phyloP scores from a whole-genome alignment of 148 eudicot genomes.

The Spergularia bocconei region DNA sequence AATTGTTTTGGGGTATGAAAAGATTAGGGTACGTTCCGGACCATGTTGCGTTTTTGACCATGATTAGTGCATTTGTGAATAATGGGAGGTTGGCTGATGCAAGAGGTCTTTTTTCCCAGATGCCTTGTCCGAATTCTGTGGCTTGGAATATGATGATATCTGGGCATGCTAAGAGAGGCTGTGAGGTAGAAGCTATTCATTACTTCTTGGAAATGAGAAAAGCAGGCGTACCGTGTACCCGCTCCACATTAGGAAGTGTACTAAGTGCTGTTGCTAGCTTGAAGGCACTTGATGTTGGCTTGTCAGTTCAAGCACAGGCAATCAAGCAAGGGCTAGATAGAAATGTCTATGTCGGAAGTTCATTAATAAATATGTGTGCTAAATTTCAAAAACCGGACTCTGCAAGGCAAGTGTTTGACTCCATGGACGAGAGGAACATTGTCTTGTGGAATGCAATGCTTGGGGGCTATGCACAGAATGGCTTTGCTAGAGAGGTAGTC shows the following conservation, averaged over 20 bases:
- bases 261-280: conserved; percentile 70
- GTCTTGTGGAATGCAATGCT: conserved; percentile 91
- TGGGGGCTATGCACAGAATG: conserved; percentile 80
- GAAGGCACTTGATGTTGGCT: conserved; percentile 49
- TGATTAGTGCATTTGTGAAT: conserved; percentile 59
- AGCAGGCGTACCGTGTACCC: conserved; percentile 52
- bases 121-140: conserved; percentile 57
- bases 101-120: conserved; percentile 44
- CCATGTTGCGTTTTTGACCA: conserved; percentile 60
- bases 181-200: conserved; percentile 48
- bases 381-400: conserved; percentile 61
- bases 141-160: conserved; percentile 94
- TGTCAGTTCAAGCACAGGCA: conserved; percentile 72
- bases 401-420: conserved; percentile 59
- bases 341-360: conserved; percentile 88
- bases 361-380: conserved; percentile 80
- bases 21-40: conserved; percentile 49
- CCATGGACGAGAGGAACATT: conserved; percentile 55
- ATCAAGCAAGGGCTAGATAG: conserved; percentile 68
- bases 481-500: conserved; percentile 55
- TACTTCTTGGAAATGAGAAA: conserved; percentile 60
- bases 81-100: conserved; percentile 70
- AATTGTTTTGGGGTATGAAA: conserved; percentile 55
- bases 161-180: conserved; percentile 62
- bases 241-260: conserved; percentile 86